These are phyloP conservation scores for Astragalus glycyphyllos DNA, from an alignment of 306 rosid genomes.

Conservation along the genomic window DNA sequence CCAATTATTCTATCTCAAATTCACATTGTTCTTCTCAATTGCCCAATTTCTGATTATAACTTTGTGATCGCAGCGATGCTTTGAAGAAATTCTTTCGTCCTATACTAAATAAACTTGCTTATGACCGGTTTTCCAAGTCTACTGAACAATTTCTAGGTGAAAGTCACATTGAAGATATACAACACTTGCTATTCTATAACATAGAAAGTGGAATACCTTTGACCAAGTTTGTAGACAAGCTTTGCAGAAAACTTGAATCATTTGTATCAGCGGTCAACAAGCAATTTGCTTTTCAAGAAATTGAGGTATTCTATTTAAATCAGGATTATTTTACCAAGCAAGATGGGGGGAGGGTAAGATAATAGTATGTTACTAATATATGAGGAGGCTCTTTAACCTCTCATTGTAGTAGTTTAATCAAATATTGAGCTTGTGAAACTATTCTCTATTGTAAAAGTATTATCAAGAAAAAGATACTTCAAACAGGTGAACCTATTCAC, in stretches of 20 bases:
- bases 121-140: constrained; percentile 48
- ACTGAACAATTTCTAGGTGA: constrained; percentile 51
- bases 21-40: neutral
- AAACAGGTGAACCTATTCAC: constrained; percentile 12
- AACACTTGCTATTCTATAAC: constrained; percentile 54
- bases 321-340: constrained; percentile 20
- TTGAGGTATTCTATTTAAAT: constrained; percentile 60
- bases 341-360: constrained; percentile 3
- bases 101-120: constrained; percentile 55
- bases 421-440: constrained; percentile 39
- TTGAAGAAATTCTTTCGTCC: constrained; percentile 69
- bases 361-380: constrained; percentile 30
- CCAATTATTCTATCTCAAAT: constrained; percentile 38
- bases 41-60: constrained; percentile 40
- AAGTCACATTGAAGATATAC: constrained; percentile 69
- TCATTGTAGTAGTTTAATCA: constrained; percentile 37
- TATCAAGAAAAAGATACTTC: constrained; percentile 22
- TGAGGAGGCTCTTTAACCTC: constrained; percentile 10
- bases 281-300: constrained; percentile 74
- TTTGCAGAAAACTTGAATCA: constrained; percentile 68
- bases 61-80: constrained; percentile 70
- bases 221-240: constrained; percentile 62
- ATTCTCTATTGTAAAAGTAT: constrained; percentile 4
- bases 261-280: constrained; percentile 62
- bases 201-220: constrained; percentile 53